A percentile compares a stretch with the other conserved stretches of the same genome.
Conservation (phyloP, 2,329 filamentous ascomycete genomes). For the Epichloe aotearoae region DNA sequence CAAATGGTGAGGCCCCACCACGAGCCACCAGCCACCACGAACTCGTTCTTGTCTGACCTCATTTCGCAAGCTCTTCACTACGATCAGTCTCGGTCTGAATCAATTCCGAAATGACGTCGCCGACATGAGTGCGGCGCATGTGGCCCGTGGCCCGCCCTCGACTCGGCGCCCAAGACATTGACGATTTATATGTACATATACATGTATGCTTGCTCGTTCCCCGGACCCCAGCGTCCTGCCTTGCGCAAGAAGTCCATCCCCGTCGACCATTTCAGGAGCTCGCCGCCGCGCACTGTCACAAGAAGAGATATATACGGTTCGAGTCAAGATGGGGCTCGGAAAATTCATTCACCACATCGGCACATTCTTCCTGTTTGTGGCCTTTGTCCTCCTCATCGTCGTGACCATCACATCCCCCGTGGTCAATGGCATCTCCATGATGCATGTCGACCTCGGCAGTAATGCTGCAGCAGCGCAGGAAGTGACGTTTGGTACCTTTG, state of each 20-base stretch:
- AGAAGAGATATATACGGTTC: not conserved
- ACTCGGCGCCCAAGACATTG: too few species aligned
- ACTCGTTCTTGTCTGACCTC: too few species aligned
- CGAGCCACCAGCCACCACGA: too few species aligned
- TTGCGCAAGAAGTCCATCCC: too few species aligned
- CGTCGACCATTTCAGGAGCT: too few species aligned
- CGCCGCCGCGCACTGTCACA: too few species aligned
- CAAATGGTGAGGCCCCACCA: too few species aligned
- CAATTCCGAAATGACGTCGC: not conserved
- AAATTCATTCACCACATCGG: slow-evolving; percentile 43
- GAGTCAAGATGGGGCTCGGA: slow-evolving; percentile 29
- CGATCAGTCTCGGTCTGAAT: too few species aligned
- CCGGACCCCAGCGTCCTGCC: not conserved
- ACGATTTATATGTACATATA: slow-evolving; percentile 2
- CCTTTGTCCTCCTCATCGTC: slow-evolving; percentile 43
- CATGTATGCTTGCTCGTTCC: not conserved
- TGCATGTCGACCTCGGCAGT: slow-evolving; percentile 34
- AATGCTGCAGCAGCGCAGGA: slow-evolving; percentile 20
- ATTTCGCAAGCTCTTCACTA: too few species aligned
- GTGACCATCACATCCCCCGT: slow-evolving; percentile 49
- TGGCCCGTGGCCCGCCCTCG: too few species aligned
- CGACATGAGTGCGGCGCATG: too few species aligned
- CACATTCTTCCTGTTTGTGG: slow-evolving; percentile 41
- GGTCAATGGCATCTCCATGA: slow-evolving; percentile 37
- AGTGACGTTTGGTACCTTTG: slow-evolving; percentile 47